phyloP scores from a whole-genome alignment of 2,329 filamentous ascomycete genomes.

The Cordyceps farinosa region DNA sequence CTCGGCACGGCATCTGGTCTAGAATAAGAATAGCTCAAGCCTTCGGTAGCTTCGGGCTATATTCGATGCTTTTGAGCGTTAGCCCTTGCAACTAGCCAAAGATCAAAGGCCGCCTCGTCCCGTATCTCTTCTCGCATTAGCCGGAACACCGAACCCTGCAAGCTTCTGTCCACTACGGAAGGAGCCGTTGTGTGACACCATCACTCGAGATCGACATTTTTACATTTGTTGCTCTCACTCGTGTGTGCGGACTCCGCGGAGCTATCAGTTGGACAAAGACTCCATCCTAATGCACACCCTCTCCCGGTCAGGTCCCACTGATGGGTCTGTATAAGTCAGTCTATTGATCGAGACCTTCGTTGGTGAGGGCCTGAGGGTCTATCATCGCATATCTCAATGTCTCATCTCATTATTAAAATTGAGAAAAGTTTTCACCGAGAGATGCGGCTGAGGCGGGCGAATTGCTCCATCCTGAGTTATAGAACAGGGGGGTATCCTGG shows the following conservation, averaged over 20 bases:
- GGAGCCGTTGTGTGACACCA: background rate
- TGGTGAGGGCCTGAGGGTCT: background rate
- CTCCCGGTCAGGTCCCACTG: background rate
- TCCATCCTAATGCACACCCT: background rate
- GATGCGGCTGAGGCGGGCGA: background rate
- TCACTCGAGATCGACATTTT: background rate
- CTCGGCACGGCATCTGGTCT: no score
- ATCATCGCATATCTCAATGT: conserved; percentile 1
- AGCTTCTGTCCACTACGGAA: background rate
- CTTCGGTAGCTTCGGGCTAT: no score
- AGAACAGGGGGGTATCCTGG: background rate
- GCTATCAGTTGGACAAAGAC: background rate
- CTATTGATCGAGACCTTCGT: background rate
- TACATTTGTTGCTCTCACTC: background rate
- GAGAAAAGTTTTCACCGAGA: background rate
- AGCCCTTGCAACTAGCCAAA: no score
- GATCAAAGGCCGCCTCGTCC: no score
- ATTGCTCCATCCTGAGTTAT: background rate
- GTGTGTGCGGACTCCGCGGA: background rate
- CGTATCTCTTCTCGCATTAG: background rate
- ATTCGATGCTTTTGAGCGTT: no score
- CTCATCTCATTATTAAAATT: background rate
- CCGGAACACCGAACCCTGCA: background rate
- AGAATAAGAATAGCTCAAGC: no score
- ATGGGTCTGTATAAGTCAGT: background rate